Conservation (phyloP, 176 grass and related monocot genomes). For the Elymus sibiricus region DNA sequence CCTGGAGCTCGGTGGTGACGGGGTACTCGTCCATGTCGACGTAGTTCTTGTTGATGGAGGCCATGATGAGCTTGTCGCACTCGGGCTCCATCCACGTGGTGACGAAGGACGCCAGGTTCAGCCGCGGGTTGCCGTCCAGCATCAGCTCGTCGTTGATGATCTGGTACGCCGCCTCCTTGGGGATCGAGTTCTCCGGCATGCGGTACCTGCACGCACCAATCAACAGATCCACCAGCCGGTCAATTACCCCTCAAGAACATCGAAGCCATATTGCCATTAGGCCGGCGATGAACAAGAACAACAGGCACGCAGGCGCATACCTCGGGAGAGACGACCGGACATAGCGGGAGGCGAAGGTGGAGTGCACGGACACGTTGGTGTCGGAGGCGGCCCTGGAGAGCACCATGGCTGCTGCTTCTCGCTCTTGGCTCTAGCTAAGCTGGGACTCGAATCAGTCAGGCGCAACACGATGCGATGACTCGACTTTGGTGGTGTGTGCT, state of each 20-base stretch:
- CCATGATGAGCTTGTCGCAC: slow-evolving; percentile 99
- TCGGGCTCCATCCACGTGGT: slow-evolving; percentile 99
- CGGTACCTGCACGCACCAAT: slow-evolving; percentile 45
- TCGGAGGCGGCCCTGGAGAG: slow-evolving; percentile 68
- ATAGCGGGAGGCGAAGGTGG: slow-evolving; percentile 95
- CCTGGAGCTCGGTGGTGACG: slow-evolving; percentile 95
- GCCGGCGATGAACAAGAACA: not conserved
- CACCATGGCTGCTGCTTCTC: slow-evolving; percentile 22
- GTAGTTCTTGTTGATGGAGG: slow-evolving; percentile 89
- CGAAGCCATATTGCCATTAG: too few relatives aligned
- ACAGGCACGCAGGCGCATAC: not conserved
- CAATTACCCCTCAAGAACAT: not conserved
- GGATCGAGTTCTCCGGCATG: slow-evolving; percentile 91
- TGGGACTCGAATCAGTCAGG: not conserved
- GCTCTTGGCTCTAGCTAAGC: not conserved
- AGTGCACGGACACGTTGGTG: slow-evolving; percentile 78
- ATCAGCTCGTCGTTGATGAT: slow-evolving; percentile 99
- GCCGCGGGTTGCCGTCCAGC: slow-evolving; percentile 96
- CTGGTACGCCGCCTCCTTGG: slow-evolving; percentile 98
- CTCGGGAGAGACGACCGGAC: slow-evolving; percentile 81
- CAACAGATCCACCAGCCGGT: not conserved
- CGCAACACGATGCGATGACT: not conserved
- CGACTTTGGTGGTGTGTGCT: not conserved
- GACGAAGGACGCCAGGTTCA: slow-evolving; percentile 94
- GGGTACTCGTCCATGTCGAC: slow-evolving; percentile 99